Evolutionary conservation across 768 basidiomycete genomes (phyloP).

Genomic region (Collybia mongolica): DNA sequence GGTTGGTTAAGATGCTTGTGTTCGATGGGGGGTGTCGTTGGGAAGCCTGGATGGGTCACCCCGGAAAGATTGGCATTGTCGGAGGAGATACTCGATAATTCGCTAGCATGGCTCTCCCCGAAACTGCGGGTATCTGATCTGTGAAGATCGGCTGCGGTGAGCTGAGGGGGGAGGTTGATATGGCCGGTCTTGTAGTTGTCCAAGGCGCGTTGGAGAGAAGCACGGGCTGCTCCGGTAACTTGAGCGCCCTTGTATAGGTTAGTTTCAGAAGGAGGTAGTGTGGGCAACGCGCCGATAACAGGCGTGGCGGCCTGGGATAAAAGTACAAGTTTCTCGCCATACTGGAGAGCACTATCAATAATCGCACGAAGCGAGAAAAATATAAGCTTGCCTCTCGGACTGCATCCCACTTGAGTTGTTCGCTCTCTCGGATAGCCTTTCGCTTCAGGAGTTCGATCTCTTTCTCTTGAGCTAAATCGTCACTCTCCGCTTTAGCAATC

Average conservation of each 20-base stretch:
- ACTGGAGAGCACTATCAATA: constrained; percentile 38
- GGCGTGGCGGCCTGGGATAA: constrained; percentile 69
- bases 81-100: constrained; percentile 58
- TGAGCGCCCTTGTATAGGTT: constrained; percentile 62
- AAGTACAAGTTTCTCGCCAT: constrained; percentile 76
- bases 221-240: constrained; percentile 67
- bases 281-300: constrained; percentile 61
- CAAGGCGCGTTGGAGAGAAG: constrained; percentile 73
- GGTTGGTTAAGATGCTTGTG: constrained; percentile 15
- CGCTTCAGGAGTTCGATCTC: constrained; percentile 73
- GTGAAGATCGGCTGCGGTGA: constrained; percentile 52
- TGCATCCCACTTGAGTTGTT: constrained; percentile 77
- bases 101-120: constrained; percentile 78
- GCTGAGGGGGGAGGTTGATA: constrained; percentile 47
- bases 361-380: neutral
- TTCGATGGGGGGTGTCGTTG: constrained; percentile 40
- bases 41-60: constrained; percentile 30
- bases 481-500: constrained; percentile 60
- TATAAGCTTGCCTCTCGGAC: constrained; percentile 61
- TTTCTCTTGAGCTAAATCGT: constrained; percentile 65
- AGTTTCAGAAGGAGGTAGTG: constrained; percentile 57
- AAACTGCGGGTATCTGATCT: constrained; percentile 80
- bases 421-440: constrained; percentile 74
- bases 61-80: constrained; percentile 13
- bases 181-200: constrained; percentile 77